Conservation (phyloP, 805 yeast species). For the Kregervanrija pseudodelftensis region DNA sequence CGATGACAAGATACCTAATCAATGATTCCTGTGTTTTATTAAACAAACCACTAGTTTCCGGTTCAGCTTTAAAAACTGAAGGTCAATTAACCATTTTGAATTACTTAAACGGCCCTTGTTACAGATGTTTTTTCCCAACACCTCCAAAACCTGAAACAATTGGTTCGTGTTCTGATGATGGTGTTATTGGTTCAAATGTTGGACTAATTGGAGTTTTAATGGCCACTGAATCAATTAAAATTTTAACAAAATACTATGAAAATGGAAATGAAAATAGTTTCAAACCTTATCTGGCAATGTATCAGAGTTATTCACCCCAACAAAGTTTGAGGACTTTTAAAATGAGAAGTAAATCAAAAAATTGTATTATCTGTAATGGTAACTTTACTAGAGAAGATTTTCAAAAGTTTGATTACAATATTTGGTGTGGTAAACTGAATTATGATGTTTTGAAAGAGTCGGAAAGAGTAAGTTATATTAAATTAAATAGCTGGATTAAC, state of each 20-base stretch:
- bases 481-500: slow-evolving; percentile 14
- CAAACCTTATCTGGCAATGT: slow-evolving; percentile 61
- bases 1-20: slow-evolving; percentile 76
- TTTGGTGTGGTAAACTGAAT: slow-evolving; percentile 64
- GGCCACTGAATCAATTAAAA: slow-evolving; percentile 81
- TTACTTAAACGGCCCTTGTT: slow-evolving; percentile 79
- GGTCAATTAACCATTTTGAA: slow-evolving; percentile 83
- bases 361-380: slow-evolving; percentile 59
- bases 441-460: slow-evolving; percentile 37
- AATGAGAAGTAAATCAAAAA: slow-evolving; percentile 60
- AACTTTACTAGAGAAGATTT: slow-evolving; percentile 42
- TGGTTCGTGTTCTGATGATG: slow-evolving; percentile 85
- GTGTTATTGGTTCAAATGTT: slow-evolving; percentile 93
- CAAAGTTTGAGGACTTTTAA: slow-evolving; percentile 67
- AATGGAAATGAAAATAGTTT: slow-evolving; percentile 41
- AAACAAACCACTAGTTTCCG: slow-evolving; percentile 74
- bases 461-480: slow-evolving; percentile 42
- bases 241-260: slow-evolving; percentile 49
- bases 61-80: slow-evolving; percentile 84
- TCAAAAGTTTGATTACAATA: slow-evolving; percentile 49
- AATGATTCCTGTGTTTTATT: slow-evolving; percentile 74
- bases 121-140: slow-evolving; percentile 83
- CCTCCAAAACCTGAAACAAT: slow-evolving; percentile 86
- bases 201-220: slow-evolving; percentile 85
- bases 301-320: slow-evolving; percentile 52